Evolutionary conservation across 2,329 filamentous ascomycete genomes (phyloP), one percentile per base, ranked within the genome.

Genomic region (Talaromyces sp.): DNA sequence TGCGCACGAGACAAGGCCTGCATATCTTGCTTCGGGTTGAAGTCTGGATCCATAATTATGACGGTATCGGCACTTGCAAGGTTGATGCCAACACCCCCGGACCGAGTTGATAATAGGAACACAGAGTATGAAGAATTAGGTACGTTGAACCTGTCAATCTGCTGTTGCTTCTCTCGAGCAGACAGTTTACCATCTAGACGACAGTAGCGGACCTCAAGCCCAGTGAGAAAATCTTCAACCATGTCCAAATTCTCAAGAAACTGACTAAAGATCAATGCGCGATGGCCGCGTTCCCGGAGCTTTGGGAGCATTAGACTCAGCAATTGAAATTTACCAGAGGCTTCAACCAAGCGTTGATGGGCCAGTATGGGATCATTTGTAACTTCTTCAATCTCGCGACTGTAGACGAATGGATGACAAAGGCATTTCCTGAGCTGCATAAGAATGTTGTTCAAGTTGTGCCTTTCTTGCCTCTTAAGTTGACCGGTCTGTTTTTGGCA

Each of bases 11-110:
- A 96, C 27, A 99, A 81, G 0, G 94, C 94, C 71, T 99, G 94
- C 36, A 99, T 89, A 66, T 99, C 95, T 72, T 99, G 94, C 67
- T 99, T 94, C 0, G 94, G 94, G 57, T 99, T 99, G 78, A 96
- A 97, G 68, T 99, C 94, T 0, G 91, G 91, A 64, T 99, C 92
- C 61, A 97, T 85, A 60, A 99, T 97, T 60, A 99, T 97, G 56
- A 99, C 95, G 0, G 94, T 99, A 67, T 99, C 94, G 2, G 94
- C 94, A 7, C 92, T 96, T 0, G 94, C 94, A 50, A 99, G 81
- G 68, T 99, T 99, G 77, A 99, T 99, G 14, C 94, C 95, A 0
- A 99, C 93, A 65, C 95, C 94, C 49, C 94, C 94, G 16, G 95
- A 92, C 58, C 94, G 87, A 3, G 95, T 99, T 0, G 93, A 97